Conservation (phyloP, 1,139 yeast genomes). For the Yamadazyma kanchanaburiensis region DNA sequence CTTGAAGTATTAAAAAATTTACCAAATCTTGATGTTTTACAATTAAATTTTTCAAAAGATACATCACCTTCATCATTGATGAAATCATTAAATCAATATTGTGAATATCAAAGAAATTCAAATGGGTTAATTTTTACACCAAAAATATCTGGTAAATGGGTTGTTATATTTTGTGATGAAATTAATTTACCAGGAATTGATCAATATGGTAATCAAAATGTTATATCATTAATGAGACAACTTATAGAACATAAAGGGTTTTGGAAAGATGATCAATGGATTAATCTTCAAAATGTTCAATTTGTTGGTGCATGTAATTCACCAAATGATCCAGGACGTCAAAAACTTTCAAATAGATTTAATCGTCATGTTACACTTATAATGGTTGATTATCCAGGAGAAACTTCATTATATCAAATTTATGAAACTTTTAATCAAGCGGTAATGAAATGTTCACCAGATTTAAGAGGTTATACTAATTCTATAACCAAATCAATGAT, state of each 20-base stretch:
- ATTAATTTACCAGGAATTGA: conserved; percentile 78
- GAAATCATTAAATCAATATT: conserved; percentile 68
- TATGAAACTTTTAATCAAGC: conserved; percentile 61
- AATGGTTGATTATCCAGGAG: conserved; percentile 79
- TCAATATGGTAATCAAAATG: conserved; percentile 71
- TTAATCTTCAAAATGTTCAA: conserved; percentile 61
- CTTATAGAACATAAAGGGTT: conserved; percentile 74
- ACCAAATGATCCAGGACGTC: conserved; percentile 77
- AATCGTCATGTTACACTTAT: conserved; percentile 65
- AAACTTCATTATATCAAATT: conserved; percentile 61
- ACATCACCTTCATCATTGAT: conserved; percentile 64
- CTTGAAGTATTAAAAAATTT: conserved; percentile 64
- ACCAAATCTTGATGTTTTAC: conserved; percentile 56
- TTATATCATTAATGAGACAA: conserved; percentile 74
- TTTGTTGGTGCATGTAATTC: conserved; percentile 97
- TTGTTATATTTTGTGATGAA: conserved; percentile 90
- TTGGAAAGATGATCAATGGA: conserved; percentile 74
- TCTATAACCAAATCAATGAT: conserved; percentile 67
- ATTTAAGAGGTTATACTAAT: conserved; percentile 50
- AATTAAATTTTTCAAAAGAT: conserved; percentile 82
- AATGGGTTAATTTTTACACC: conserved; percentile 61
- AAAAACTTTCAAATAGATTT: conserved; percentile 57
- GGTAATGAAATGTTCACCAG: conserved; percentile 60
- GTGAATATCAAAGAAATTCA: conserved; percentile 55
- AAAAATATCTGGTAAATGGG: conserved; percentile 60